A percentile compares a stretch with the other conserved stretches of the same genome.
Conservation (phyloP, 106 monocot species). For the Dendrobium huoshanense region DNA sequence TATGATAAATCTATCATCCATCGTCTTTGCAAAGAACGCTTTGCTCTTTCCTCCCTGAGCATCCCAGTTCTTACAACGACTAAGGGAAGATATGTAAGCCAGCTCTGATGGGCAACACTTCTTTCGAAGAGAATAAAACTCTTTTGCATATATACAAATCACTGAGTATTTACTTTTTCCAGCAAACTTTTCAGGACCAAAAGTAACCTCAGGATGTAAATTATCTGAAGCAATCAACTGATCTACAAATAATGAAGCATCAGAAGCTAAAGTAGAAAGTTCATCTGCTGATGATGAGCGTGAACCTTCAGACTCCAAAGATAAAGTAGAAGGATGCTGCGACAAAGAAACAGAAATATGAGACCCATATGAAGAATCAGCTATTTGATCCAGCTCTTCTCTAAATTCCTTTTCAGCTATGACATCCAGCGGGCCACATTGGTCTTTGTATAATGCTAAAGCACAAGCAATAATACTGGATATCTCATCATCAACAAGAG, state of each 20-base stretch:
- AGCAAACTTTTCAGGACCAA: constrained; percentile 29
- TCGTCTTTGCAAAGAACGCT: constrained; percentile 86
- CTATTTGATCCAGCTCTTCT: constrained; percentile 20
- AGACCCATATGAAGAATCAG: constrained; percentile 18
- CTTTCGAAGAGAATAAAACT: constrained; percentile 64
- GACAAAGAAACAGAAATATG: constrained; percentile 29
- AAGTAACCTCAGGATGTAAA: constrained; percentile 47
- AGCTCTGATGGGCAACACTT: constrained; percentile 82
- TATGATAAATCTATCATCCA: constrained; percentile 96
- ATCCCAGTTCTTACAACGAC: constrained; percentile 92
- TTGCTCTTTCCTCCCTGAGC: constrained; percentile 98
- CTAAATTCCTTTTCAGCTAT: constrained; percentile 17
- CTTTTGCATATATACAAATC: constrained; percentile 66
- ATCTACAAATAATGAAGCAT: constrained; percentile 34
- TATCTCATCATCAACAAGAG: constrained; percentile 70
- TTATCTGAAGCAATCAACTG: constrained; percentile 24
- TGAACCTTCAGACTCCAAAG: constrained; percentile 28
- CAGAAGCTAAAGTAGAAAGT: constrained; percentile 20
- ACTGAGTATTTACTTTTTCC: constrained; percentile 69
- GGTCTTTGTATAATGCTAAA: constrained; percentile 33
- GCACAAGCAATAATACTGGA: constrained; percentile 89
- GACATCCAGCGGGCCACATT: neutral
- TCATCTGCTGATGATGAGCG: constrained; percentile 49
- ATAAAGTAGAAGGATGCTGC: constrained; percentile 29
- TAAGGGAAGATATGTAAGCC: constrained; percentile 79